Conservation (phyloP, 2,329 filamentous ascomycete species). For the Claviceps cyperi region DNA sequence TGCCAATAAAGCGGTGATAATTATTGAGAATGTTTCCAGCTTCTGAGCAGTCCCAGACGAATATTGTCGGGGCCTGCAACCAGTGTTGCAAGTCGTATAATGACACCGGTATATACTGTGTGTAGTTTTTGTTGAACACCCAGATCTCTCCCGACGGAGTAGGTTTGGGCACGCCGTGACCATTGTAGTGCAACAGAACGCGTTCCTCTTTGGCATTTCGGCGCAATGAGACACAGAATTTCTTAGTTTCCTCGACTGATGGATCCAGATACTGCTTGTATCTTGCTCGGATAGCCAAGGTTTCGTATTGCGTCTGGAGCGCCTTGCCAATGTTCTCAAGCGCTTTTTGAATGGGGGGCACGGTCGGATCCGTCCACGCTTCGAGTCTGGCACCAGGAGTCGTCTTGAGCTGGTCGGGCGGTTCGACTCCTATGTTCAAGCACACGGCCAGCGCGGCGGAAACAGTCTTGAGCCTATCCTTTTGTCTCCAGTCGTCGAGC, state of each 20-base stretch:
- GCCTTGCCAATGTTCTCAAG: slow-evolving; percentile 92
- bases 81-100: slow-evolving; percentile 90
- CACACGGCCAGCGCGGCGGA: slow-evolving; percentile 89
- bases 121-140: slow-evolving; percentile 99
- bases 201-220: slow-evolving; percentile 91
- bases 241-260: slow-evolving; percentile 93
- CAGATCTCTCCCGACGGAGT: slow-evolving; percentile 94
- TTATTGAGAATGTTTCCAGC: slow-evolving; percentile 91
- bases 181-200: slow-evolving; percentile 97
- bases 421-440: slow-evolving; percentile 93
- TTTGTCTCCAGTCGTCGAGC: slow-evolving; percentile 92
- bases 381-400: slow-evolving; percentile 86
- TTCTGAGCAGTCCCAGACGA: slow-evolving; percentile 95
- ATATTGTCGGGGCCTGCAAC: slow-evolving; percentile 89
- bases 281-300: slow-evolving; percentile 81
- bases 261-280: slow-evolving; percentile 97
- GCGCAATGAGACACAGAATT: slow-evolving; percentile 80
- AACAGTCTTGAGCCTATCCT: slow-evolving; percentile 89
- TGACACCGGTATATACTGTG: slow-evolving; percentile 94
- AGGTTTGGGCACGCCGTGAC: slow-evolving; percentile 90
- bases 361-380: slow-evolving; percentile 89
- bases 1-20: slow-evolving; percentile 87
- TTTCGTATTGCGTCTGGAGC: slow-evolving; percentile 93
- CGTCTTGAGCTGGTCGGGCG: slow-evolving; percentile 92
- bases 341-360: slow-evolving; percentile 65